Percentiles rank a stretch among this genome's conserved stretches.
phyloP scores from a whole-genome alignment of 2,329 filamentous ascomycete genomes.

The Cladosporium colombiae region DNA sequence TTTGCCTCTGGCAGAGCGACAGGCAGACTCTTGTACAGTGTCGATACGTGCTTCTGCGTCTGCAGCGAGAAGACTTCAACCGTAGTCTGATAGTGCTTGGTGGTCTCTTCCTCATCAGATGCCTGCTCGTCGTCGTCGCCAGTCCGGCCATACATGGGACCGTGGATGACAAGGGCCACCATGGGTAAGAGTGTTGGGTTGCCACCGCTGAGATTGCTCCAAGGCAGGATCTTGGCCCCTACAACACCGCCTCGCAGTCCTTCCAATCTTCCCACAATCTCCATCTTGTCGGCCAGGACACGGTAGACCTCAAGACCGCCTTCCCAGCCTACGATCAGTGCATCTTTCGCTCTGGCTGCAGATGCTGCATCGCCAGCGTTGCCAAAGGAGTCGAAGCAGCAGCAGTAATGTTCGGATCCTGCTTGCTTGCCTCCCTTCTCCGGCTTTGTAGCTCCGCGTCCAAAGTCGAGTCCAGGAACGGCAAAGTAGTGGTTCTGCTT shows the following conservation, averaged over 20 bases:
- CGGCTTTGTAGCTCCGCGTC: constrained; percentile 23
- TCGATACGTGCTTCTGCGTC: constrained; percentile 69
- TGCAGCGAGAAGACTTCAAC: constrained; percentile 86
- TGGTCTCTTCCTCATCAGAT: constrained; percentile 47
- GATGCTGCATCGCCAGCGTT: constrained; percentile 50
- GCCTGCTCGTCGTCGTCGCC: constrained; percentile 29
- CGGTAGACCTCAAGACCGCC: constrained; percentile 75
- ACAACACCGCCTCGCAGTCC: constrained; percentile 78
- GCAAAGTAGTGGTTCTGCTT: constrained; percentile 39
- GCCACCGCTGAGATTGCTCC: constrained; percentile 58
- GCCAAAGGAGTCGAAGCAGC: constrained; percentile 73
- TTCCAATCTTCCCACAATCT: constrained; percentile 69
- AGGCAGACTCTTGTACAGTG: constrained; percentile 70
- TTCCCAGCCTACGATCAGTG: constrained; percentile 76
- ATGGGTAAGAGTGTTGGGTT: constrained; percentile 65
- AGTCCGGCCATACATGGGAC: constrained; percentile 61
- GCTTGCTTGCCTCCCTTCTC: constrained; percentile 39
- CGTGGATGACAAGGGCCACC: constrained; percentile 78
- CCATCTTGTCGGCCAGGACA: constrained; percentile 70
- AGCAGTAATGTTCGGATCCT: constrained; percentile 67
- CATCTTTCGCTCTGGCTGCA: constrained; percentile 56
- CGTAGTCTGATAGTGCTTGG: constrained; percentile 71
- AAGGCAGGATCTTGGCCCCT: constrained; percentile 79
- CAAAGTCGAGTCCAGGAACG: constrained; percentile 33
- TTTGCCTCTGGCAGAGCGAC: constrained; percentile 45